These are phyloP conservation scores for Venturia nashicola DNA, from an alignment of 2,329 filamentous ascomycete genomes.

Conservation along the genomic window DNA sequence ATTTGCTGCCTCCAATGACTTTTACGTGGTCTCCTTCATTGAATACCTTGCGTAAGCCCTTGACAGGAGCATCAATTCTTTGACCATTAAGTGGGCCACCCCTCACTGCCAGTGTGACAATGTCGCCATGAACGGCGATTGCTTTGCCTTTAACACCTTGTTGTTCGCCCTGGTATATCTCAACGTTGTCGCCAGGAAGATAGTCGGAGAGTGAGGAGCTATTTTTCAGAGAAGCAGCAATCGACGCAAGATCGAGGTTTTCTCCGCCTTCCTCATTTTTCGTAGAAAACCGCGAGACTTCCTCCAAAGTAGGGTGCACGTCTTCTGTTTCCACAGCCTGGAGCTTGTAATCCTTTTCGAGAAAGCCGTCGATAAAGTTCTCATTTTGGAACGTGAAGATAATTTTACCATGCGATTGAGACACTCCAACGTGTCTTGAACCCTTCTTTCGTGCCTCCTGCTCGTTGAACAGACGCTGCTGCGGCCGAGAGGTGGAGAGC, in stretches of 20 bases:
- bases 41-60: constrained; percentile 87
- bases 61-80: constrained; percentile 82
- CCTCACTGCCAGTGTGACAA: constrained; percentile 76
- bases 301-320: constrained; percentile 85
- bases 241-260: constrained; percentile 80
- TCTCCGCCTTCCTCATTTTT: constrained; percentile 85
- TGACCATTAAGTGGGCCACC: constrained; percentile 75
- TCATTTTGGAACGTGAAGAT: constrained; percentile 79
- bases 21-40: constrained; percentile 93
- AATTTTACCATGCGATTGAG: constrained; percentile 17
- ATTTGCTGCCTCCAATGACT: constrained; percentile 91
- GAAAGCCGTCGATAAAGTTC: constrained; percentile 83
- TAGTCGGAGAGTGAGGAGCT: constrained; percentile 73
- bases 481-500: constrained; percentile 50
- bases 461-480: constrained; percentile 86
- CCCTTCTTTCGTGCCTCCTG: constrained; percentile 83
- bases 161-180: constrained; percentile 92
- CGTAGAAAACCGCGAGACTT: constrained; percentile 82
- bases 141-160: constrained; percentile 80
- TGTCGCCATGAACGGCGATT: constrained; percentile 76
- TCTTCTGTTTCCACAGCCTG: constrained; percentile 75
- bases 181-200: constrained; percentile 86
- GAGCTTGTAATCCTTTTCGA: constrained; percentile 87
- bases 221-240: constrained; percentile 82
- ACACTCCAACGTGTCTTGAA: constrained; percentile 38